Percentiles rank a stretch among this genome's conserved stretches.
phyloP scores from a whole-genome alignment of 192 early-diverging fungal species.

The Paraglomus brasilianum region DNA sequence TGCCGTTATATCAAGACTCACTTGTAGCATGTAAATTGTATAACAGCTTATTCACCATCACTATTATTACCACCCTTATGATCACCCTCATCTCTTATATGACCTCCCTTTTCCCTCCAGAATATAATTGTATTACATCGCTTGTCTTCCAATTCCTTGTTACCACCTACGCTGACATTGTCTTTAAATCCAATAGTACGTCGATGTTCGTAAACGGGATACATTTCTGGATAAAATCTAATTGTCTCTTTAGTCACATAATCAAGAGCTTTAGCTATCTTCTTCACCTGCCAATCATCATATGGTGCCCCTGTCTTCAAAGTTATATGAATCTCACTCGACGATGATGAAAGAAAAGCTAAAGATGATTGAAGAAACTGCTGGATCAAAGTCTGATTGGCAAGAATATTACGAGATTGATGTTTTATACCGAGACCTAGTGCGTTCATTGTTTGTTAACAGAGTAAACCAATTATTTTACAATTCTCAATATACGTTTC shows the following conservation, averaged over 20 bases:
- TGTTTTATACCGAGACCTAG: conserved; percentile 88
- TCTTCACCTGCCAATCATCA: conserved; percentile 80
- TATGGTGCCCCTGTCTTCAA: conserved; percentile 87
- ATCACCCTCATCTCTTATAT: conserved; percentile 37
- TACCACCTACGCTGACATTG: conserved; percentile 67
- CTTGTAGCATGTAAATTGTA: too few species aligned
- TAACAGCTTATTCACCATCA: too few species aligned
- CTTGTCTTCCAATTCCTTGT: conserved; percentile 75
- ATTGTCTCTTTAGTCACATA: conserved; percentile 48
- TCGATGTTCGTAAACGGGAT: conserved; percentile 88
- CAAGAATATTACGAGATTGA: conserved; percentile 76
- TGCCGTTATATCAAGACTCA: too few species aligned
- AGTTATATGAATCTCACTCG: conserved; percentile 76
- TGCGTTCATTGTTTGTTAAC: not conserved
- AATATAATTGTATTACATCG: conserved; percentile 71
- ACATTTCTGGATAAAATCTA: conserved; percentile 67
- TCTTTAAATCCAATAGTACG: conserved; percentile 94
- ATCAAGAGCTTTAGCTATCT: conserved; percentile 68
- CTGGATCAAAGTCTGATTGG: conserved; percentile 72
- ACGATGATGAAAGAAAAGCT: conserved; percentile 49
- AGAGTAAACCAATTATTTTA: not conserved
- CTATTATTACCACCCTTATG: too few species aligned
- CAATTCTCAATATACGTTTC: not conserved
- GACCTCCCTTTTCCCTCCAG: conserved; percentile 48
- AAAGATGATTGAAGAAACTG: conserved; percentile 62